Evolutionary conservation across 257 asterid species (phyloP).

Genomic region (Euphrasia confusa): DNA sequence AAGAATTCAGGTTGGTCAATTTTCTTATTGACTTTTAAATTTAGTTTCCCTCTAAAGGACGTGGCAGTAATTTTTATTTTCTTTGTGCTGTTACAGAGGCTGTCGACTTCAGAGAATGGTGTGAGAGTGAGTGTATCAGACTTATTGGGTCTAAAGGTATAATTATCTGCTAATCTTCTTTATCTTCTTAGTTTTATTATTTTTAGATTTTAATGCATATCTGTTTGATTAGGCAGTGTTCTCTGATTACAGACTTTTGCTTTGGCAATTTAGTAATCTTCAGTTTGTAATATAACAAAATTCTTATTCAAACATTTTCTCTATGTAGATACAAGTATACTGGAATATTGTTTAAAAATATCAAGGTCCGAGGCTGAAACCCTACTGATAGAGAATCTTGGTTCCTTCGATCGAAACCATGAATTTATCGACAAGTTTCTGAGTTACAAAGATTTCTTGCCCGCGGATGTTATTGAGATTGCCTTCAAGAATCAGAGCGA

Average conservation of each 20-base stretch:
- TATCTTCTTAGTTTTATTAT: neutral
- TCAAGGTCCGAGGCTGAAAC: slow-evolving; percentile 81
- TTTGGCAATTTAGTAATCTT: neutral
- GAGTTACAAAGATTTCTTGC: slow-evolving; percentile 73
- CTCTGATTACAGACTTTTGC: neutral
- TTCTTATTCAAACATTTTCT: neutral
- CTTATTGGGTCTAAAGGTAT: slow-evolving; percentile 88
- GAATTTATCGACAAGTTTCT: slow-evolving; percentile 86
- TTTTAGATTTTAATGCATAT: neutral
- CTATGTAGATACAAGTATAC: slow-evolving; percentile 69
- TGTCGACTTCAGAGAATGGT: slow-evolving; percentile 83
- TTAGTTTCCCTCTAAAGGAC: neutral
- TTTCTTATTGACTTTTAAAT: neutral
- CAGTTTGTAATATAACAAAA: neutral
- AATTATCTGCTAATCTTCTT: slow-evolving; percentile 3
- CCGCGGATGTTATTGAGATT: slow-evolving; percentile 66
- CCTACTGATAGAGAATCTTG: slow-evolving; percentile 77
- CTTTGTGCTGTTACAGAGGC: slow-evolving; percentile 62
- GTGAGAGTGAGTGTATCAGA: slow-evolving; percentile 84
- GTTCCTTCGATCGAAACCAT: slow-evolving; percentile 70
- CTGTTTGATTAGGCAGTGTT: neutral
- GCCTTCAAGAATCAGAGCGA: slow-evolving; percentile 58
- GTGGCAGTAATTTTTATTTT: slow-evolving; percentile 1
- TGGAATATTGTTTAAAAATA: slow-evolving; percentile 78
- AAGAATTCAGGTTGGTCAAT: slow-evolving; percentile 60